Evolutionary conservation across 345 rosid species (phyloP), one percentile per base, ranked within the genome.

Genomic region (Camelina neglecta): DNA sequence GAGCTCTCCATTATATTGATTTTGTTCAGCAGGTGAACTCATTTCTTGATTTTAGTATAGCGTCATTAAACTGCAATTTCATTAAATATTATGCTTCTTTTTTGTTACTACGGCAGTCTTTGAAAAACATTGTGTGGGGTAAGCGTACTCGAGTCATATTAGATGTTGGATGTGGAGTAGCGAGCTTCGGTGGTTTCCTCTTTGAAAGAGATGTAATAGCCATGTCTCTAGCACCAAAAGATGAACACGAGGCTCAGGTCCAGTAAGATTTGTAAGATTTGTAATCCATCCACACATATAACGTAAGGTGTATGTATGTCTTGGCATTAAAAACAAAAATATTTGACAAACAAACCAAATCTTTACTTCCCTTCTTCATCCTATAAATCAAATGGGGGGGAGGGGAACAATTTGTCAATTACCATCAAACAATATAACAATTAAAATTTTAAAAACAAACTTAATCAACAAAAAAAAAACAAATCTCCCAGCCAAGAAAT

Each of bases 151-250:
- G 99, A 53, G 96, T 90, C 21, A 24, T 87, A 51, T 65, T 95
- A 29, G 99, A 95, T 60, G 97, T 92, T 53, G 99, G 99, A 4
- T 95, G 99, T 75, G 99, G 99, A 8, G 98, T 95, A 35, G 98
- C 98, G 38, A 95, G 99, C 55, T 95, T 92, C 15, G 96, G 99
- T 0, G 97, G 98, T 18, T 90, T 57, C 72, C 88, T 92, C 5
- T 92, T 95, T 45, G 97, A 92, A 8, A 89, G 83, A 84, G 94
- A 95, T 78, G 99, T 89, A 69, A 84, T 92, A 15, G 78, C 97
- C 31, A 90, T 95, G 96, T 95, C 98, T 0, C 92, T 95, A 65
- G 98, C 99, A 24, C 98, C 99, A 18, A 95, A 95, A 65, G 98
- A 95, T 75, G 98, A 95, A 76, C 98, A 95, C 3, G 97, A 92